Evolutionary conservation across 2,329 filamentous ascomycete genomes (phyloP).

Genomic region (Teratosphaeria nubilosa): DNA sequence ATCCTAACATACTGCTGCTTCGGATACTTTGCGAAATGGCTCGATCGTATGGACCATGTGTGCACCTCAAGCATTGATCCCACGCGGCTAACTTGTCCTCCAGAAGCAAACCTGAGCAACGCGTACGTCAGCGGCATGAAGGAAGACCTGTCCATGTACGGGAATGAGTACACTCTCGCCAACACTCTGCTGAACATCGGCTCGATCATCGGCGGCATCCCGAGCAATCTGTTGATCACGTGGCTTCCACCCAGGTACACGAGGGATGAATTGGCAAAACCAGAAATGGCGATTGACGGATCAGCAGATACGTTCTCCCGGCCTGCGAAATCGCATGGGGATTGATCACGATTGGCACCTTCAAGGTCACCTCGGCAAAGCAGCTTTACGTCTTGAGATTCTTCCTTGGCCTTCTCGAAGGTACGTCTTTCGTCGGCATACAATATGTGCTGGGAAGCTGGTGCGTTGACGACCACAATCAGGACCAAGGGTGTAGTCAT

Average conservation of each 20-base stretch:
- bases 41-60: slow-evolving; percentile 4
- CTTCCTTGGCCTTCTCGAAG: slow-evolving; percentile 41
- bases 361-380: slow-evolving; percentile 28
- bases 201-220: slow-evolving; percentile 30
- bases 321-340: slow-evolving; percentile 33
- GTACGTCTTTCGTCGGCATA: slow-evolving; percentile 7
- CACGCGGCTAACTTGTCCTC: background rate
- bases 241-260: slow-evolving; percentile 10
- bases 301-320: slow-evolving; percentile 16
- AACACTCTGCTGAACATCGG: slow-evolving; percentile 13
- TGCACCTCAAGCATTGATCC: background rate
- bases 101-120: slow-evolving; percentile 32
- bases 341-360: slow-evolving; percentile 30
- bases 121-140: slow-evolving; percentile 35
- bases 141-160: slow-evolving; percentile 28
- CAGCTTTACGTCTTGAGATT: slow-evolving; percentile 33
- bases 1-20: slow-evolving; percentile 10
- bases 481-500: background rate
- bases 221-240: slow-evolving; percentile 29
- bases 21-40: slow-evolving; percentile 11
- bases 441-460: slow-evolving; percentile 7
- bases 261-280: background rate
- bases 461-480: background rate
- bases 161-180: slow-evolving; percentile 29
- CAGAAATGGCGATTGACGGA: background rate